These are phyloP conservation scores for Apiospora hydei DNA, from an alignment of 2,329 filamentous ascomycete genomes.

Conservation along the genomic window DNA sequence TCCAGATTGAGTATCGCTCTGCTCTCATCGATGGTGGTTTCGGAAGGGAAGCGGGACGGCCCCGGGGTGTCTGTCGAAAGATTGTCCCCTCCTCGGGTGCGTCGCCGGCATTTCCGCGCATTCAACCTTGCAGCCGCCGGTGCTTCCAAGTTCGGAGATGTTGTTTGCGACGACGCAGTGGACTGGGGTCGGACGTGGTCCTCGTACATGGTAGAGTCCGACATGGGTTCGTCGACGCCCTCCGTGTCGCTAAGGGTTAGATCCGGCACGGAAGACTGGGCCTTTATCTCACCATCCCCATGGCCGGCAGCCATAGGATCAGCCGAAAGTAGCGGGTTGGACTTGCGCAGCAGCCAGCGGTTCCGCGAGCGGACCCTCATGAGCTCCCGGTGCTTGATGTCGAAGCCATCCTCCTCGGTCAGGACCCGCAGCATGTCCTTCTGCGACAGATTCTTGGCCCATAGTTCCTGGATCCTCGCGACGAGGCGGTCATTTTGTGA, in stretches of 20 bases:
- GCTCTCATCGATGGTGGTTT: constrained; percentile 82
- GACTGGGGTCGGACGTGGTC: not conserved
- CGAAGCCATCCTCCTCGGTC: constrained; percentile 73
- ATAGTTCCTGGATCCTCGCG: constrained; percentile 75
- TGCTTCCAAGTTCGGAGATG: constrained; percentile 60
- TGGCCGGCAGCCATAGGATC: not conserved
- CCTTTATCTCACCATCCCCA: not conserved
- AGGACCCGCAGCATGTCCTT: constrained; percentile 76
- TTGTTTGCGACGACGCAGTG: not conserved
- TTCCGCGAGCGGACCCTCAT: constrained; percentile 74
- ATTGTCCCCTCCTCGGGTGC: constrained; percentile 68
- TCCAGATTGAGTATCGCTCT: constrained; percentile 73
- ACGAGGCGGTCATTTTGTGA: constrained; percentile 74
- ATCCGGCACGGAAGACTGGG: not conserved
- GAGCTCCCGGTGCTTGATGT: constrained; percentile 75
- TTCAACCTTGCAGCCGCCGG: constrained; percentile 70
- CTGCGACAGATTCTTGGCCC: constrained; percentile 77
- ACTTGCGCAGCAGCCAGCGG: constrained; percentile 69
- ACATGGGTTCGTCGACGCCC: not conserved
- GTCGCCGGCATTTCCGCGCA: constrained; percentile 70
- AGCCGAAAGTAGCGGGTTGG: constrained; percentile 51
- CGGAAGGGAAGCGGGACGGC: constrained; percentile 78
- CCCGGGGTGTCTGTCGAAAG: constrained; percentile 72
- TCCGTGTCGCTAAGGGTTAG: not conserved
- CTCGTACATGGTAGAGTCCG: not conserved